Base-by-base conservation (phyloP, 768 basidiomycete species). In the Polyporus arcularius region DNA sequence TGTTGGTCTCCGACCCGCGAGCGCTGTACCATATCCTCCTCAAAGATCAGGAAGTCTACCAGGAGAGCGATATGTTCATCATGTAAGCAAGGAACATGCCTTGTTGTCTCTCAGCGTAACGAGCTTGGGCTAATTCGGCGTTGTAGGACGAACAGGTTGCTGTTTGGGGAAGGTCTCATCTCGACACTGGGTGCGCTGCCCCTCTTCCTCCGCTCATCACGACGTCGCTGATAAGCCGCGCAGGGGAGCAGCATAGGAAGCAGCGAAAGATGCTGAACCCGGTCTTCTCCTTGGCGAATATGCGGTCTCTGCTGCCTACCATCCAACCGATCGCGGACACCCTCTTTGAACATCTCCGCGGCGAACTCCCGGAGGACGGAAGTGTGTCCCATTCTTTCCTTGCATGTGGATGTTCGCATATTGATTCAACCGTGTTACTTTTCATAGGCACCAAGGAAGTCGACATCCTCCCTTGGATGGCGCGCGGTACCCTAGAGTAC, bases 141-240 rank as follows among this genome's bases (percentile, higher is more conserved):
- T 26, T 15, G 46, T 18, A 65, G 64, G 28, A 54, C 58, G 5
- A 63, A 67, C 57, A 55, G 63, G 46, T 40, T 76, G 11, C 72
- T 75, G 48, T 79, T 79, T 38, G 78, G 78, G 16, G 63, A 68
- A 14, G 74, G 77, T 38, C 70, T 79, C 3, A 68, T 76, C 18
- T 72, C 74, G 0, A 78, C 78, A 28, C 69, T 76, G 4, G 76
- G 76, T 75, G 26, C 26, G 63, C 38, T 31, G 30, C 46, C 40
- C 28, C 60, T 16, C 1, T 45, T 51, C 4, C 4, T 10, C n/a
- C 18, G 26, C 11, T 14, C 3, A 0, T 21, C 0, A 18, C 6
- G n/a, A 12, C 15, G 6, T 32, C 7, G 2, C 31, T 43, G 30
- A 21, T 18, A 18, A 48, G 15, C 10, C 9, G 4, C 5, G 15